Conservation (phyloP, 176 grass and related monocot genomes). For the Miscanthus lutarioriparius region DNA sequence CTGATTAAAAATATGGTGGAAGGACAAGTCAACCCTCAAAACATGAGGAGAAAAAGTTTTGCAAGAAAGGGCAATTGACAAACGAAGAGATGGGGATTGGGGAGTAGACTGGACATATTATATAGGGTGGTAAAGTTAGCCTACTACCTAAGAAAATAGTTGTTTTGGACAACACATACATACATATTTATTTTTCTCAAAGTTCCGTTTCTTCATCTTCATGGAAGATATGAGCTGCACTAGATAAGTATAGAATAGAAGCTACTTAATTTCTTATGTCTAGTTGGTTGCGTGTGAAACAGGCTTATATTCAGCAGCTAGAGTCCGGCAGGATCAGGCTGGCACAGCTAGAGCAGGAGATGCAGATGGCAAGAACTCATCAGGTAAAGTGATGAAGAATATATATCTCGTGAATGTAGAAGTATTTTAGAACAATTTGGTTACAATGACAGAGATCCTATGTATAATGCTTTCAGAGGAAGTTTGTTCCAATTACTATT, state of each 20-base stretch:
- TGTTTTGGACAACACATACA: slow-evolving; percentile 1
- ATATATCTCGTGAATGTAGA: neutral
- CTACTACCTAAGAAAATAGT: slow-evolving; percentile 25
- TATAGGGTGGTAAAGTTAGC: slow-evolving; percentile 23
- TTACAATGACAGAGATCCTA: neutral
- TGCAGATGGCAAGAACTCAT: slow-evolving; percentile 55
- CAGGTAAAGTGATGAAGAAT: slow-evolving; percentile 32
- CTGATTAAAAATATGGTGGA: neutral
- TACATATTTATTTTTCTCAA: neutral
- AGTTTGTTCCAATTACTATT: too few relatives aligned
- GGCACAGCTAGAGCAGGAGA: slow-evolving; percentile 55
- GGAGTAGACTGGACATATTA: neutral
- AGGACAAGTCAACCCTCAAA: slow-evolving; percentile 8
- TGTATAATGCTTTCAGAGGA: neutral
- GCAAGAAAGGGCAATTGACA: slow-evolving; percentile 11
- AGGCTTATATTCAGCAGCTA: slow-evolving; percentile 76
- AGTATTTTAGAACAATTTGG: neutral
- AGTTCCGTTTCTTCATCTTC: neutral
- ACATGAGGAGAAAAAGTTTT: slow-evolving; percentile 18
- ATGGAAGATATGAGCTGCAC: neutral
- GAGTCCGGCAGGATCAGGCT: slow-evolving; percentile 64
- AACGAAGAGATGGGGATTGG: slow-evolving; percentile 6
- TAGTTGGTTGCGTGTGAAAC: neutral
- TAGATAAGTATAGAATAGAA: neutral
- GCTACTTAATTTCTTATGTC: neutral